phyloP scores from a whole-genome alignment of 305 asterid genomes.

The Solanum hybrid region DNA sequence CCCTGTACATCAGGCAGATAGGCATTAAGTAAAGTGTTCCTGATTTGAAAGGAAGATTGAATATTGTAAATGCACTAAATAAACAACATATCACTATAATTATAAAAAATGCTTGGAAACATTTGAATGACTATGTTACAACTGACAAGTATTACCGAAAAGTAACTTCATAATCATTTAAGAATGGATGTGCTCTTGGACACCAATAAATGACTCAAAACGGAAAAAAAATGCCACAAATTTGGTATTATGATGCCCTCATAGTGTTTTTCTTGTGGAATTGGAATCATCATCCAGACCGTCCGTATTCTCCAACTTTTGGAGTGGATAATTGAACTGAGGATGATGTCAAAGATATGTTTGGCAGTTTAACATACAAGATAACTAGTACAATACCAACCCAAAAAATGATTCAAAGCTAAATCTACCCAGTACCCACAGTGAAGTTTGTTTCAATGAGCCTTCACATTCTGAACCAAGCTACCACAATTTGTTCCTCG shows the following conservation, averaged over 20 bases:
- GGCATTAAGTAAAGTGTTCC: neutral
- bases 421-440: neutral
- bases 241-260: neutral
- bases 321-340: neutral
- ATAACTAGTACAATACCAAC: neutral
- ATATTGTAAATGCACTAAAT: neutral
- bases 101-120: neutral
- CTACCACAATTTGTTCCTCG: neutral
- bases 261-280: neutral
- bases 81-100: neutral
- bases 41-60: neutral
- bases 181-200: neutral
- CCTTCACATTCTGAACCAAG: neutral
- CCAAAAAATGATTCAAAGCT: neutral
- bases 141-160: neutral
- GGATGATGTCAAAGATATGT: neutral
- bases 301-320: neutral
- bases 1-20: constrained; percentile 30
- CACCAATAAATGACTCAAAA: neutral
- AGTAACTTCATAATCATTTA: neutral
- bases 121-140: neutral
- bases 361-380: neutral
- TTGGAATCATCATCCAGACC: neutral
- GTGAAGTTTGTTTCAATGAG: neutral
- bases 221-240: neutral